Base-by-base conservation (phyloP, 306 rosid species). In the Fragaria iinumae region DNA sequence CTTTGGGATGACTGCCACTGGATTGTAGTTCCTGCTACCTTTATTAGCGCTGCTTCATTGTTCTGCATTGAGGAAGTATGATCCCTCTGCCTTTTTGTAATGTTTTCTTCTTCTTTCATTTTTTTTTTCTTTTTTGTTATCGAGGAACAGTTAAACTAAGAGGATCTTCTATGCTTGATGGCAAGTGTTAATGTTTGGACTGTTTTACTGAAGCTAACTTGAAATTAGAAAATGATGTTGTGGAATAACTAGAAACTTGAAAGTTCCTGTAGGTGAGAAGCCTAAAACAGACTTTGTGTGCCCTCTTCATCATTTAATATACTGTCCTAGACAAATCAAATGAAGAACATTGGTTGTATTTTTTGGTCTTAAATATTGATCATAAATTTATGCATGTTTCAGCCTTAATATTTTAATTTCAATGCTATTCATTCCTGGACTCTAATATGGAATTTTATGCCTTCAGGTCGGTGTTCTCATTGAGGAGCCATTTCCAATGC, bases 1-100 rank as follows among this genome's bases (percentile, higher is more conserved):
- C 96, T 93, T 29, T 93, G 98, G 98, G 97, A 93, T 78, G 98
- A 91, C 47, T 93, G 98, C 75, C 97, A 87, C 10, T 93, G 98
- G 98, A 86, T 93, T 68, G 98, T 93, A 43, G 88, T 93, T 86
- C 98, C 98, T 48, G 97, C 98, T 50, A 93, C 98, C 71, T 93
- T 93, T 55, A 20, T 93, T 16, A 93, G 97, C 8, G 98, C 98
- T n/a, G 92, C 98, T 32, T 84, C 98, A 47, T 83, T 93, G 89
- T 93, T 93, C 91, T 91, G 98, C 89, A 93, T 93, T 57, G 98
- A 93, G 82, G 97, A 93, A 83, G 98, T 93, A 88, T 73, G 80
- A 65, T 41, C 55, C 67, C 68, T 67, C 44, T 34, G 5, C 10
- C 47, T 62, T 73, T 57, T 23, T 48, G 39, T 62, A 44, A 21